Evolutionary conservation across 306 rosid genomes (phyloP).

Genomic region (Fragaria nilgerrensis): DNA sequence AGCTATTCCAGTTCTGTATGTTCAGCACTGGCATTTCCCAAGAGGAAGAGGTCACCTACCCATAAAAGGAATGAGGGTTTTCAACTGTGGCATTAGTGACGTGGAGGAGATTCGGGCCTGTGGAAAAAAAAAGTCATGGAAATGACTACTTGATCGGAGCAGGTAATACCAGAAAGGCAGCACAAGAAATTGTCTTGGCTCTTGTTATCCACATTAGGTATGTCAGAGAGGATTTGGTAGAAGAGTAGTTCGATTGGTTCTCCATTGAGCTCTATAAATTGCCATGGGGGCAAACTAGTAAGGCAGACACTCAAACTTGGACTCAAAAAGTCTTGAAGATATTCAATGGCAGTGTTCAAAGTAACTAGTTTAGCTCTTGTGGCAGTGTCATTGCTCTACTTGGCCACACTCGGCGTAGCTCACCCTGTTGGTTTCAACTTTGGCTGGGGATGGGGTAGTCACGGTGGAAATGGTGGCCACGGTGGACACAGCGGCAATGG

Average conservation of each 20-base stretch:
- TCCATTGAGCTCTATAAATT: conserved; percentile 20
- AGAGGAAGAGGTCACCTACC: not conserved
- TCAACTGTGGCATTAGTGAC: not conserved
- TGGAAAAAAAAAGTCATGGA: not conserved
- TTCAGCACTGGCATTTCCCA: not conserved
- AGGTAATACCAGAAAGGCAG: conserved; percentile 32
- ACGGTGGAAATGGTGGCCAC: conserved; percentile 13
- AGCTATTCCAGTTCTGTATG: not conserved
- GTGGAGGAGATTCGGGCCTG: not conserved
- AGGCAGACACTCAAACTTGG: conserved; percentile 19
- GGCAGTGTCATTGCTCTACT: conserved; percentile 23
- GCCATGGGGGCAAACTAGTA: not conserved
- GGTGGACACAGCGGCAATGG: conserved; percentile 28
- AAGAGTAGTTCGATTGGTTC: conserved; percentile 40
- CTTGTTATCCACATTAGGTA: conserved; percentile 31
- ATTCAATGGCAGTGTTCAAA: conserved; percentile 40
- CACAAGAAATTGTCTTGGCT: conserved; percentile 38
- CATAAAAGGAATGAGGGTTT: not conserved
- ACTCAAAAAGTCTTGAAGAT: not conserved
- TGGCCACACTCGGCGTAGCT: conserved; percentile 34
- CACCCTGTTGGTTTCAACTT: conserved; percentile 54
- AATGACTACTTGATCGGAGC: conserved; percentile 31
- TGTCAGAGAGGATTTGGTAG: conserved; percentile 42
- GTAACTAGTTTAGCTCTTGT: conserved; percentile 15
- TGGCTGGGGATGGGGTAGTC: conserved; percentile 44